These are phyloP conservation scores for Phytophthora niederhauseri DNA, from an alignment of 352 stramenopile species.

Conservation along the genomic window DNA sequence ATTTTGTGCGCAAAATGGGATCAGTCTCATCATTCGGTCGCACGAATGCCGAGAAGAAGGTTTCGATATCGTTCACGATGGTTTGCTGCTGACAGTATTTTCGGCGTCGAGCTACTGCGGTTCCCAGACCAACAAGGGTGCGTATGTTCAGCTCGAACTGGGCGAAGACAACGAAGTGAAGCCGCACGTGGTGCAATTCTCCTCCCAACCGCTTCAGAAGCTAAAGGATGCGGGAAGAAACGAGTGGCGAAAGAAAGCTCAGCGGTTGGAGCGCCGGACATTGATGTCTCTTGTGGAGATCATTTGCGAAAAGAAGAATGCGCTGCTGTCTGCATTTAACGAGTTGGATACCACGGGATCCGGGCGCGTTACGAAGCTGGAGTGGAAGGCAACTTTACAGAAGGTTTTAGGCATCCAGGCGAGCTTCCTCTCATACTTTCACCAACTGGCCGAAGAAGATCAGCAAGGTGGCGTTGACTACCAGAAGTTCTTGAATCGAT, in stretches of 20 bases:
- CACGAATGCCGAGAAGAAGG: conserved; percentile 94
- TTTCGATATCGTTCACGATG: conserved; percentile 90
- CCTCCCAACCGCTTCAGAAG: conserved; percentile 86
- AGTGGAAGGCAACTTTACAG: conserved; percentile 72
- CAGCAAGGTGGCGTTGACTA: conserved; percentile 66
- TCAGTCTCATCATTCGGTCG: conserved; percentile 93
- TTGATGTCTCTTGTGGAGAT: conserved; percentile 83
- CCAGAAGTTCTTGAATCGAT: conserved; percentile 76
- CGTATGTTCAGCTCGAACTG: conserved; percentile 72
- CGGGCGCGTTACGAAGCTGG: conserved; percentile 61
- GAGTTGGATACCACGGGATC: conserved; percentile 41
- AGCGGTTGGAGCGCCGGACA: conserved; percentile 69
- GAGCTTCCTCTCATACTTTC: conserved; percentile 77
- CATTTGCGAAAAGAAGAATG: conserved; percentile 81
- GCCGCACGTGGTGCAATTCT: conserved; percentile 93
- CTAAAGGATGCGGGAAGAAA: conserved; percentile 66
- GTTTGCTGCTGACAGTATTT: conserved; percentile 91
- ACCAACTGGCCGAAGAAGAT: conserved; percentile 57
- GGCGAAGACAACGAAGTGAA: conserved; percentile 82
- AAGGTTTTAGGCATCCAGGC: conserved; percentile 65
- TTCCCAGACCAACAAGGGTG: conserved; percentile 91
- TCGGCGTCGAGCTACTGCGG: conserved; percentile 93
- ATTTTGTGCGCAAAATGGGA: conserved; percentile 87
- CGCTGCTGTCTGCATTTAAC: conserved; percentile 55
- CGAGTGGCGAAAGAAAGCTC: conserved; percentile 82